A percentile compares a stretch with the other conserved stretches of the same genome.
These are phyloP conservation scores for Saccharomyces eubayanus DNA, from an alignment of 805 yeast genomes.

Conservation along the genomic window DNA sequence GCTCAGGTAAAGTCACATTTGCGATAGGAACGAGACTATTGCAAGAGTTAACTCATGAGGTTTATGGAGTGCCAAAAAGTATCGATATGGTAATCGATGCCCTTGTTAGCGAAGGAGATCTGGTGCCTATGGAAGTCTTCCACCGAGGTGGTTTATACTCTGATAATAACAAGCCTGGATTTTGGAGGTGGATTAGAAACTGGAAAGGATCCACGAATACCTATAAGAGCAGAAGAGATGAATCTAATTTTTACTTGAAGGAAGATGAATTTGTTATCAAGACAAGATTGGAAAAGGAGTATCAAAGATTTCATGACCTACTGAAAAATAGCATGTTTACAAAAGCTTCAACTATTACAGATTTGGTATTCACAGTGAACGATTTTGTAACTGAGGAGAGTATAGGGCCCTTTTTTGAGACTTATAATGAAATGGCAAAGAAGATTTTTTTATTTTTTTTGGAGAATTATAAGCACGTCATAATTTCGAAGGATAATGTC, in stretches of 20 bases:
- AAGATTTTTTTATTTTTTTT: slow-evolving; percentile 17
- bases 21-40: slow-evolving; percentile 24
- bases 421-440: slow-evolving; percentile 8
- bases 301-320: slow-evolving; percentile 3
- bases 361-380: slow-evolving; percentile 13
- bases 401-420: slow-evolving; percentile 2
- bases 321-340: slow-evolving; percentile 13
- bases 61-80: slow-evolving; percentile 32
- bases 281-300: slow-evolving; percentile 9
- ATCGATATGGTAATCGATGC: slow-evolving; percentile 32
- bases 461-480: slow-evolving; percentile 9
- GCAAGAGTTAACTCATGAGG: slow-evolving; percentile 21
- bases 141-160: slow-evolving; percentile 7
- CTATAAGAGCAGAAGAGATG: slow-evolving; percentile 11
- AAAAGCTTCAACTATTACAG: slow-evolving; percentile 16
- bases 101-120: slow-evolving; percentile 23
- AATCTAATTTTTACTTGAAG: slow-evolving; percentile 14
- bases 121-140: slow-evolving; percentile 25
- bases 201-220: slow-evolving; percentile 1
- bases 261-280: slow-evolving; percentile 11
- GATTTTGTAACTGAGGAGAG: slow-evolving; percentile 14
- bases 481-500: slow-evolving; percentile 9
- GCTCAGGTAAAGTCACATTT: slow-evolving; percentile 14
- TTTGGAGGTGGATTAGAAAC: slow-evolving; percentile 13
- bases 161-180: background rate